Base-by-base conservation (phyloP, 352 stramenopile species). In the Pythium dissimile region DNA sequence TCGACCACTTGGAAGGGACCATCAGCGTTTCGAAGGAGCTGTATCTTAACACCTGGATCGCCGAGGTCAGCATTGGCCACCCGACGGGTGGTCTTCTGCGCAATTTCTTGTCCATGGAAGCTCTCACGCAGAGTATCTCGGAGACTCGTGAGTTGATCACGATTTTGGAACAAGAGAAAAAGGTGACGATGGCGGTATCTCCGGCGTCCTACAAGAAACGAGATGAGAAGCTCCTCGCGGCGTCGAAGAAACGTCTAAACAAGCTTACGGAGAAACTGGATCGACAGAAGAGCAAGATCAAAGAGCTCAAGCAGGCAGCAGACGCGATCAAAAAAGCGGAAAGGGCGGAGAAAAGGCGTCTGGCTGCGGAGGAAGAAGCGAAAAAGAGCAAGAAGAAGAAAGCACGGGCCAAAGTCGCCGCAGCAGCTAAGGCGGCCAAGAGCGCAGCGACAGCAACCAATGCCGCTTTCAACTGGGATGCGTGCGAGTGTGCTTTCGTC, bases 11-110 rank as follows among this genome's bases (percentile, higher is more conserved):
- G 11, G 73, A 69, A 9, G 63, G 51, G 2, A 74, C 67, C 4
- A 75, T 26, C 2, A 75, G 62, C 9, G 60, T 69, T 18, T 84
- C 49, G 3, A 83, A 84, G 34, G 62, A 68, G 2, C 62, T 92
- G 48, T 96, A 96, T 42, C 12, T 93, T 3, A 71, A 77, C 41
- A 86, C 77, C n/a, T 96, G 86, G 88, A 79, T 96, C 31, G 86
- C 85, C 7, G 86, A 96, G 62, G 83, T 96, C 20, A 90, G 79
- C 37, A 72, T 96, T 8, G 80, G 75, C 18, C 79, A 84, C 31
- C 82, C 86, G 5, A 94, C 84, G 0, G 83, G 84, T 5, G 84
- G 78, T 0, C 46, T 96, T 9, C 61, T 96, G 23, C 58, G 71
- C 5, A 86, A 71, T 6, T 95, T 93, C 50, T 43, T 94, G 8